Conservation (phyloP, 768 basidiomycete species). For the Lactarius sp. region DNA sequence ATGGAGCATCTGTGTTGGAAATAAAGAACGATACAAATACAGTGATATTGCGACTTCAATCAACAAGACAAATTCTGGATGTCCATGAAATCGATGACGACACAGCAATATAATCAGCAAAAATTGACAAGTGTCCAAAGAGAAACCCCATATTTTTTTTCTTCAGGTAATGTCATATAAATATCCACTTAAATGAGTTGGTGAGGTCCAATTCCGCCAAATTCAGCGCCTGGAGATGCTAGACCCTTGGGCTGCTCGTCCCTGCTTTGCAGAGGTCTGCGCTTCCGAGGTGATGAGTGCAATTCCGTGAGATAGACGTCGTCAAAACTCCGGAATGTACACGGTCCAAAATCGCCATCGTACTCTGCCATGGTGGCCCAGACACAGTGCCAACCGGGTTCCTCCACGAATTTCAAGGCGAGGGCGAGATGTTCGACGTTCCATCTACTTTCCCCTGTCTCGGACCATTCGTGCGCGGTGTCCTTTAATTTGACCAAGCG, state of each 20-base stretch:
- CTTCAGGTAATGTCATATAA: neutral
- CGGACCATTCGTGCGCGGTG: conserved; percentile 48
- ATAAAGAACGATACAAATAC: conserved; percentile 19
- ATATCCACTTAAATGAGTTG: neutral
- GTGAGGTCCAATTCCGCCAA: neutral
- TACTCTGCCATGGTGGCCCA: conserved; percentile 58
- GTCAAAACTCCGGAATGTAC: conserved; percentile 31
- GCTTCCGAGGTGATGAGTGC: conserved; percentile 8
- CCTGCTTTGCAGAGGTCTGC: conserved; percentile 9
- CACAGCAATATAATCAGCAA: neutral
- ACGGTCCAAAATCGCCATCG: conserved; percentile 37
- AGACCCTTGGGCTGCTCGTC: neutral
- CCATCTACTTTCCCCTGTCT: conserved; percentile 35
- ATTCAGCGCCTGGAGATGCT: neutral
- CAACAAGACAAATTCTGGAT: neutral
- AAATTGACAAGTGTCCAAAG: neutral
- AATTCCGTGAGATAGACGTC: conserved; percentile 46
- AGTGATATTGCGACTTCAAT: conserved; percentile 11
- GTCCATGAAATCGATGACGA: neutral
- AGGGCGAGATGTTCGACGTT: conserved; percentile 45
- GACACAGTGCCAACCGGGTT: conserved; percentile 55
- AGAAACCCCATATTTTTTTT: conserved; percentile 1
- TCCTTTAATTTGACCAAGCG: conserved; percentile 51
- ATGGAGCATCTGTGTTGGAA: neutral
- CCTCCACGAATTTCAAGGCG: conserved; percentile 51